These are phyloP conservation scores for Sporisorium exsertum DNA, from an alignment of 1,284 basidiomycete genomes.

Conservation along the genomic window DNA sequence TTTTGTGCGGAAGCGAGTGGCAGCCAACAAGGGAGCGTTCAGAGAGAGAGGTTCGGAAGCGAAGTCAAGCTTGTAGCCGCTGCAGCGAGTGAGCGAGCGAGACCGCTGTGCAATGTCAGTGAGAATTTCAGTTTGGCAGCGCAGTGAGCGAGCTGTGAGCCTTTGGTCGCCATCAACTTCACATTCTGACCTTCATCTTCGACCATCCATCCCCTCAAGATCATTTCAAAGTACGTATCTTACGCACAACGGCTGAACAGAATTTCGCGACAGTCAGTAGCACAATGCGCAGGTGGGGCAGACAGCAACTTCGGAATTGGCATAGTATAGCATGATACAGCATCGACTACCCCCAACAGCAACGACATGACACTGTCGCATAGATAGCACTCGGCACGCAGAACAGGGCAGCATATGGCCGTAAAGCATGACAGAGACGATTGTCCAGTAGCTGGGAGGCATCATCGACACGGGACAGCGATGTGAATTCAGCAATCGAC, in stretches of 20 bases:
- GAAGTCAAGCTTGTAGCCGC: no score
- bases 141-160: neutral
- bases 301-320: neutral
- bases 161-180: slow-evolving; percentile 24
- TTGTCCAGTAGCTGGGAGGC: no score
- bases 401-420: neutral
- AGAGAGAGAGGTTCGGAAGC: neutral
- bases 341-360: neutral
- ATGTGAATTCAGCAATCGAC: neutral
- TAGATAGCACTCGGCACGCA: neutral
- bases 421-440: neutral
- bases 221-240: slow-evolving; percentile 52
- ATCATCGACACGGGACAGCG: neutral
- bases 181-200: slow-evolving; percentile 43
- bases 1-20: slow-evolving; percentile 1
- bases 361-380: slow-evolving; percentile 1
- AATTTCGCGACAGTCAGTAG: slow-evolving; percentile 3
- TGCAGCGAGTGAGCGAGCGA: neutral
- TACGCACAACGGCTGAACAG: neutral
- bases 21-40: neutral
- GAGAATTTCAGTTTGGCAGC: slow-evolving; percentile 3
- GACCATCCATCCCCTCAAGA: slow-evolving; percentile 54
- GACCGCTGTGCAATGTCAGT: neutral
- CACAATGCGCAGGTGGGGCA: slow-evolving; percentile 5
- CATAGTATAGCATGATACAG: slow-evolving; percentile 5